Conservation (phyloP, 441 rosid species). For the Lagerstroemia fauriei region DNA sequence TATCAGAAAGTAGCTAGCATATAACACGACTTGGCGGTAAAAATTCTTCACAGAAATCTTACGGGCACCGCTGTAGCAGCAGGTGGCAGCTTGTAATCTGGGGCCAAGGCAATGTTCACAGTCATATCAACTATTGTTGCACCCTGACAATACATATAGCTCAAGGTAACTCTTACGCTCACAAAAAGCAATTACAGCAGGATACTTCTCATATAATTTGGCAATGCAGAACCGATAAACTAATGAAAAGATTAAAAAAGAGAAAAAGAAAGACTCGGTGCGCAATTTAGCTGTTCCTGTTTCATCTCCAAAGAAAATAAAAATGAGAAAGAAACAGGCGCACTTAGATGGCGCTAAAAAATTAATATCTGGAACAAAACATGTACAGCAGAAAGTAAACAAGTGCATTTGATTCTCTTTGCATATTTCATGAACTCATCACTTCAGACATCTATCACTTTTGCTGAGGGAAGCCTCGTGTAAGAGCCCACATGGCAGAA, state of each 20-base stretch:
- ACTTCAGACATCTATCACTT: not conserved
- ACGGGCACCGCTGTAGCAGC: conserved; percentile 47
- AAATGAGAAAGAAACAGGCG: not conserved
- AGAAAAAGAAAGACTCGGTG: not conserved
- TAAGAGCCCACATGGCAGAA: not conserved
- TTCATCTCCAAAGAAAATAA: not conserved
- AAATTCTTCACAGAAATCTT: conserved; percentile 25
- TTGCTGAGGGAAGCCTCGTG: not conserved
- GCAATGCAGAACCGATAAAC: not conserved
- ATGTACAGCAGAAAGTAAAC: not conserved
- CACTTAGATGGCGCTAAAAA: not conserved
- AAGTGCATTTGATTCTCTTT: not conserved
- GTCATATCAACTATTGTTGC: conserved; percentile 77
- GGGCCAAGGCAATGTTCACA: conserved; percentile 59
- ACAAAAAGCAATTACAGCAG: not conserved
- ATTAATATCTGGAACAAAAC: not conserved
- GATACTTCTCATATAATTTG: not conserved
- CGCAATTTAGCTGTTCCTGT: not conserved
- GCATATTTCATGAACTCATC: not conserved
- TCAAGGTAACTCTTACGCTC: conserved; percentile 7
- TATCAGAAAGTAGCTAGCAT: conserved; percentile 1
- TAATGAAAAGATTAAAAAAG: not conserved
- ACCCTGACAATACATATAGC: conserved; percentile 57
- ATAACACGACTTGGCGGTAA: not conserved
- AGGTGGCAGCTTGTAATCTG: conserved; percentile 71